phyloP scores from a whole-genome alignment of 116 monocot species.

The Papilionanthe hybrid region DNA sequence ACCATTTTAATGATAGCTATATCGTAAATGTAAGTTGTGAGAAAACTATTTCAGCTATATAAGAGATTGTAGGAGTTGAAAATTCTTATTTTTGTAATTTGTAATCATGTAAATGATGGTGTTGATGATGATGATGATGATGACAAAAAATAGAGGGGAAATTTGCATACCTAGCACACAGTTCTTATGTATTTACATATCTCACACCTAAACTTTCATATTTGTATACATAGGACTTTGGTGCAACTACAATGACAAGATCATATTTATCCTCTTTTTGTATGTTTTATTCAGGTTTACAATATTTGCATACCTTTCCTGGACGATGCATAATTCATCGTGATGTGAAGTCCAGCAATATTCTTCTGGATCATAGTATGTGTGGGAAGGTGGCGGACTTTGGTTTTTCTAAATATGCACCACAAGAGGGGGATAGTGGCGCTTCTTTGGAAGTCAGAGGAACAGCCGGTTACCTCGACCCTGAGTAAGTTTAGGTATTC shows the following conservation, averaged over 20 bases:
- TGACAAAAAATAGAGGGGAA: not conserved
- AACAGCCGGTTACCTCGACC: conserved; percentile 66
- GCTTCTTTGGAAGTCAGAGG: conserved; percentile 65
- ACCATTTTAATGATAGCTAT: not conserved
- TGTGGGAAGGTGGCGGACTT: conserved; percentile 56
- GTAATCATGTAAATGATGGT: not conserved
- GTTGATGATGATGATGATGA: not conserved
- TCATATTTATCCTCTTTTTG: not conserved
- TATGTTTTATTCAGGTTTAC: conserved; percentile 22
- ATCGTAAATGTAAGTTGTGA: not conserved
- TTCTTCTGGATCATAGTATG: conserved; percentile 59
- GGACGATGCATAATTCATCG: conserved; percentile 53
- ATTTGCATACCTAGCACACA: too few species aligned
- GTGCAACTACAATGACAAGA: not conserved
- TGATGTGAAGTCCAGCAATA: conserved; percentile 61
- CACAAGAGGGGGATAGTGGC: conserved; percentile 50
- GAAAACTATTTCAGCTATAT: not conserved
- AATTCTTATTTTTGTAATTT: not conserved
- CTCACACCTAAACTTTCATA: too few species aligned
- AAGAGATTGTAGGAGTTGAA: not conserved
- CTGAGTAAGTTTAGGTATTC: conserved; percentile 39
- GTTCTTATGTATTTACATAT: too few species aligned
- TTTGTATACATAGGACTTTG: too few species aligned
- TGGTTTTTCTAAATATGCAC: conserved; percentile 57
- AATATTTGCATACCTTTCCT: conserved; percentile 36